These are phyloP conservation scores for Leccinum rimulosum DNA, from an alignment of 768 basidiomycete species.

Conservation along the genomic window DNA sequence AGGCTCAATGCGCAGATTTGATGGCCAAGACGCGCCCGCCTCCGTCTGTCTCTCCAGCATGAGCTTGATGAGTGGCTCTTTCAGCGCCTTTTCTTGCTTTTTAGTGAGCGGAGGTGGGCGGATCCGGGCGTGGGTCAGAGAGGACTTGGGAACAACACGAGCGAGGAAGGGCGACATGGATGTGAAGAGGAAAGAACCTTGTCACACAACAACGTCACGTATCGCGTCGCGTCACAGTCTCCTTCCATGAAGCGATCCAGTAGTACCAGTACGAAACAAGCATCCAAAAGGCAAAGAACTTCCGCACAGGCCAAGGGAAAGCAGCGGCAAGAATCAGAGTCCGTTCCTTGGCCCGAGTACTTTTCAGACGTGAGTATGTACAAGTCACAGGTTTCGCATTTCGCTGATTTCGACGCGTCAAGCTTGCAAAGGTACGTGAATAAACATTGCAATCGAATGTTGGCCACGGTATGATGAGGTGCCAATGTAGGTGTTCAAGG, in stretches of 20 bases:
- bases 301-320: slow-evolving; percentile 17
- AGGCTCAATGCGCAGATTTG: slow-evolving; percentile 51
- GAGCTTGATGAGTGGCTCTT: slow-evolving; percentile 39
- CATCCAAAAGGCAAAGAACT: slow-evolving; percentile 18
- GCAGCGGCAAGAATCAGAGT: slow-evolving; percentile 8
- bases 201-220: slow-evolving; percentile 15
- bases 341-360: slow-evolving; percentile 56
- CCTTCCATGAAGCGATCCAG: slow-evolving; percentile 16
- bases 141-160: slow-evolving; percentile 39
- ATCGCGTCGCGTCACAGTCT: slow-evolving; percentile 22
- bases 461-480: not conserved
- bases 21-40: slow-evolving; percentile 41
- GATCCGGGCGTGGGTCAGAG: slow-evolving; percentile 22
- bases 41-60: slow-evolving; percentile 40
- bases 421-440: slow-evolving; percentile 60
- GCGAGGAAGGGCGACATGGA: slow-evolving; percentile 22
- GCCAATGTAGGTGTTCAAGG: slow-evolving; percentile 42
- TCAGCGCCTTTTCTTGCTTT: slow-evolving; percentile 25
- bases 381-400: not conserved
- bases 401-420: slow-evolving; percentile 4
- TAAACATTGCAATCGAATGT: accelerated
- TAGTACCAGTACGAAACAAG: not conserved
- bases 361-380: slow-evolving; percentile 46
- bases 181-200: not conserved
- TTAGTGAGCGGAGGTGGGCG: slow-evolving; percentile 34